These are phyloP conservation scores for Mycena chlorophos DNA, from an alignment of 768 basidiomycete species.

Conservation along the genomic window DNA sequence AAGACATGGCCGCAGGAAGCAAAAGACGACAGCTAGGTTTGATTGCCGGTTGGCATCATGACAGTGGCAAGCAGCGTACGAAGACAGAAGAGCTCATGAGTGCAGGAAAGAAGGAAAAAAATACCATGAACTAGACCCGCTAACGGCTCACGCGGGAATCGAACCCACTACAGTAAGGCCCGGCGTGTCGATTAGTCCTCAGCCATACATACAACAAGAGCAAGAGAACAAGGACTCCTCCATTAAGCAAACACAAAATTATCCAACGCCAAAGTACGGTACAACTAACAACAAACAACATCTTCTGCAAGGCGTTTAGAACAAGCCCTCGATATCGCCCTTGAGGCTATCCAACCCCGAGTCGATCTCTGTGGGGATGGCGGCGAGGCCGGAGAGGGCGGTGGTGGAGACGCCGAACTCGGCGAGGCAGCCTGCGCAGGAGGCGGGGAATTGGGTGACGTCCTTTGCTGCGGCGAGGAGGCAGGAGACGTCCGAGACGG, in stretches of 20 bases:
- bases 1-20: too few species aligned
- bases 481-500: slow-evolving; percentile 16
- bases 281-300: background rate
- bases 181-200: too few species aligned
- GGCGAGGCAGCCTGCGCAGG: slow-evolving; percentile 13
- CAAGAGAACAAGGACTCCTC: too few species aligned
- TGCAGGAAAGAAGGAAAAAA: too few species aligned
- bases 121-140: too few species aligned
- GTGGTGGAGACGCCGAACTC: slow-evolving; percentile 16
- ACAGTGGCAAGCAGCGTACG: too few species aligned
- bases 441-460: slow-evolving; percentile 6
- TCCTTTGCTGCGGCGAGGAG: slow-evolving; percentile 18
- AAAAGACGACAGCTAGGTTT: too few species aligned
- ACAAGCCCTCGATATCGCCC: background rate
- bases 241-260: background rate
- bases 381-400: background rate
- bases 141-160: too few species aligned
- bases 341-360: background rate
- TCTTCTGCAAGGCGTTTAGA: background rate
- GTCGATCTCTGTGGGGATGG: background rate
- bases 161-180: too few species aligned
- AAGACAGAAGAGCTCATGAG: too few species aligned
- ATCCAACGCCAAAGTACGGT: background rate
- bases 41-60: too few species aligned
- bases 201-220: too few species aligned